Evolutionary conservation across 148 eudicot genomes (phyloP).

Genomic region (Camellia granthamiana): DNA sequence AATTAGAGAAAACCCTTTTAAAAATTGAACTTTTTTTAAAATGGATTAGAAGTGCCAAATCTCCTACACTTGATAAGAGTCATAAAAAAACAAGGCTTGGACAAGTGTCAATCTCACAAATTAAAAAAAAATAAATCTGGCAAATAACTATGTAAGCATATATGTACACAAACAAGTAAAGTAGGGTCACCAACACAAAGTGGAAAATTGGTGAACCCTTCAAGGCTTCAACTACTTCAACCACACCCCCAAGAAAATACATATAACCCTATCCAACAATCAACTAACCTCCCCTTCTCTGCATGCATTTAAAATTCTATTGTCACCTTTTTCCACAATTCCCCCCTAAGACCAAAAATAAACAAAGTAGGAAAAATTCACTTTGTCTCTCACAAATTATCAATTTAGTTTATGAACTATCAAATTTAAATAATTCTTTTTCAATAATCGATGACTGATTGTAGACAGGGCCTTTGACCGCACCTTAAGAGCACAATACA

Average conservation of each 20-base stretch:
- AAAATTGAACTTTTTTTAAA: no score
- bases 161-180: not conserved
- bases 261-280: conserved; percentile 14
- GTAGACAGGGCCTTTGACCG: no score
- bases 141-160: not conserved
- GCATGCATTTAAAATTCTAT: not conserved
- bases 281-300: conserved; percentile 7
- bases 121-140: no score
- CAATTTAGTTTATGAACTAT: no score
- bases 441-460: no score
- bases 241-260: conserved; percentile 15
- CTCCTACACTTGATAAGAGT: no score
- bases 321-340: not conserved
- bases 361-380: not conserved
- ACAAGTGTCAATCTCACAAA: not conserved
- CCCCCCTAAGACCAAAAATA: not conserved
- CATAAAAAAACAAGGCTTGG: not conserved
- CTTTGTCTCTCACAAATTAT: no score
- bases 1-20: no score
- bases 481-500: no score
- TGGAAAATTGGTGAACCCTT: conserved; percentile 6
- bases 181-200: conserved; percentile 8
- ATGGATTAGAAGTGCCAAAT: no score
- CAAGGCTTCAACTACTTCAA: conserved; percentile 24
- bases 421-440: no score